These are phyloP conservation scores for Coleophoma cylindrospora DNA, from an alignment of 2,329 filamentous ascomycete genomes.

Conservation along the genomic window DNA sequence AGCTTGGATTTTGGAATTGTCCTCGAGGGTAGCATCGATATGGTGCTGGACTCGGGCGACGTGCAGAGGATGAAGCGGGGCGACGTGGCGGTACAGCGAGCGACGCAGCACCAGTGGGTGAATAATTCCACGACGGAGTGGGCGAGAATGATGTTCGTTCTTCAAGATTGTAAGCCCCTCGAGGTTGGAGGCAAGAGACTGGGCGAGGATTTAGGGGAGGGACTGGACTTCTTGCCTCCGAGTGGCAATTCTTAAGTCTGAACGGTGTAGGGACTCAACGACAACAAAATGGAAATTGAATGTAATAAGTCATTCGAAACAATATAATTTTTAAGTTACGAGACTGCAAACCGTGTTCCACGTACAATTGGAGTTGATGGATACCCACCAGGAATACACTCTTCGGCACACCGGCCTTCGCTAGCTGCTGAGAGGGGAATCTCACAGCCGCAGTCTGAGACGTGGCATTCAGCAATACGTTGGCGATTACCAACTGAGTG, in stretches of 20 bases:
- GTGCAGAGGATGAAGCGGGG: conserved; percentile 1
- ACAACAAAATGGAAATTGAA: no score
- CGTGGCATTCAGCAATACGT: no score
- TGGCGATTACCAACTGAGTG: no score
- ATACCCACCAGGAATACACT: no score
- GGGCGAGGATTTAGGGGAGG: conserved; percentile 3
- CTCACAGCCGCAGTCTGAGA: no score
- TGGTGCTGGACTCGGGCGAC: conserved; percentile 7
- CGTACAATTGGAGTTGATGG: no score
- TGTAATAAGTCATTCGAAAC: no score
- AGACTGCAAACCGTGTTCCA: no score
- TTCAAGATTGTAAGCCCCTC: conserved; percentile 3
- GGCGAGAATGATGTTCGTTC: conserved; percentile 7
- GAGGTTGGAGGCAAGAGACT: background rate
- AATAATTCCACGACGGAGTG: conserved; percentile 4
- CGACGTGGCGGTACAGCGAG: conserved; percentile 5
- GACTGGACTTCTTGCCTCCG: background rate
- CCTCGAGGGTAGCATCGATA: conserved; percentile 5
- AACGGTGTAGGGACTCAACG: no score
- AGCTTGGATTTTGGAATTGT: conserved; percentile 8
- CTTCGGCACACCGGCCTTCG: no score
- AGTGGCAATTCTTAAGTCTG: conserved; percentile 8
- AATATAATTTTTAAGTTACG: no score
- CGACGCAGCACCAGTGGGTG: conserved; percentile 3
- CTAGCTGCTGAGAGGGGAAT: no score